Evolutionary conservation across 306 rosid species (phyloP).

Genomic region (Lathyrus tuberosus): DNA sequence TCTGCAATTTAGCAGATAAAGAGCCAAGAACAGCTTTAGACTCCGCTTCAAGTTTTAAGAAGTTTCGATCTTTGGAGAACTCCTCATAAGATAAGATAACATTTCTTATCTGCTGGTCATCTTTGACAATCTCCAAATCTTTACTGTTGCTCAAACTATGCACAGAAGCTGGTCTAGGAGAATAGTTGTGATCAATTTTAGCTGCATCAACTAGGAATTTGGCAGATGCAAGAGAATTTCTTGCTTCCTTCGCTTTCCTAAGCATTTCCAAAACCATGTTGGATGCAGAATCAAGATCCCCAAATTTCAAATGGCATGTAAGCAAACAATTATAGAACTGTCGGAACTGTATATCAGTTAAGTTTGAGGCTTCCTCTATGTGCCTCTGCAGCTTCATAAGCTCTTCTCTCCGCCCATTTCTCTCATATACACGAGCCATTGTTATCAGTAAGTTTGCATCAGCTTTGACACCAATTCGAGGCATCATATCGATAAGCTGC

Average conservation of each 20-base stretch:
- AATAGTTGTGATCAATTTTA: conserved; percentile 41
- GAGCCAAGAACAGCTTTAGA: conserved; percentile 57
- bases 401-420: conserved; percentile 80
- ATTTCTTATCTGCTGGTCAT: conserved; percentile 19
- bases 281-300: conserved; percentile 80
- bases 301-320: conserved; percentile 80
- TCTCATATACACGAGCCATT: conserved; percentile 76
- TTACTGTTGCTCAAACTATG: conserved; percentile 31
- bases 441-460: conserved; percentile 68
- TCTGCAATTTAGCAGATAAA: conserved; percentile 68
- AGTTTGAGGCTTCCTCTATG: conserved; percentile 68
- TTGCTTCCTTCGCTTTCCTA: conserved; percentile 71
- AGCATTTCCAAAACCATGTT: conserved; percentile 85
- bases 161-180: conserved; percentile 41
- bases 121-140: conserved; percentile 39
- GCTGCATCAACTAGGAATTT: conserved; percentile 45
- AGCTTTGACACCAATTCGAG: conserved; percentile 72
- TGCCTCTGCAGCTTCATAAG: conserved; percentile 75
- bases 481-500: conserved; percentile 86
- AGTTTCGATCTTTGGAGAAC: conserved; percentile 57
- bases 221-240: conserved; percentile 63
- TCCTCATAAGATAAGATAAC: conserved; percentile 54
- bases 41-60: conserved; percentile 61
- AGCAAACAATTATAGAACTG: conserved; percentile 80
- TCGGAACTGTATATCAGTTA: conserved; percentile 62